A percentile compares a stretch with the other conserved stretches of the same genome.
Evolutionary conservation across 1,284 basidiomycete species (phyloP).

Genomic region (Rhodotorula sp.): DNA sequence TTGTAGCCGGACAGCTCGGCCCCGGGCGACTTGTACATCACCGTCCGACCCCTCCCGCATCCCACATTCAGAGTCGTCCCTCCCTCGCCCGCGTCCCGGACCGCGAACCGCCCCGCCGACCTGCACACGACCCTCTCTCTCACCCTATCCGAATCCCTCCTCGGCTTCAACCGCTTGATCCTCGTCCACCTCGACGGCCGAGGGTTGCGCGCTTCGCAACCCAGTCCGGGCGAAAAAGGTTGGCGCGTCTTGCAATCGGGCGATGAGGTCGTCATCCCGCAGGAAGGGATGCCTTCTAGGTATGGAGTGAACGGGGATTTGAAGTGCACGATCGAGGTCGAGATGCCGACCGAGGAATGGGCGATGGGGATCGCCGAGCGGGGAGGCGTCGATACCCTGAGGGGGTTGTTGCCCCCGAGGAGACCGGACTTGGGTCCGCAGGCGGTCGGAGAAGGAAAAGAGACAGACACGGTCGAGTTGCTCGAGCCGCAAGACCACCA

Average conservation of each 20-base stretch:
- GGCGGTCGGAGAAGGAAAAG: constrained; percentile 60
- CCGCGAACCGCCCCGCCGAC: constrained; percentile 51
- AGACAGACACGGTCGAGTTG: constrained; percentile 68
- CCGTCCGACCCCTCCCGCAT: constrained; percentile 76
- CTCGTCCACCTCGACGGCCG: constrained; percentile 86
- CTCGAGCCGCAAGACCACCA: constrained; percentile 60
- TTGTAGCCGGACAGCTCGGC: constrained; percentile 23
- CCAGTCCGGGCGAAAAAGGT: constrained; percentile 49
- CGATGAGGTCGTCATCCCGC: constrained; percentile 68
- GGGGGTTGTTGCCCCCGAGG: constrained; percentile 59
- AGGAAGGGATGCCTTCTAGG: constrained; percentile 75
- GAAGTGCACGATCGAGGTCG: constrained; percentile 73
- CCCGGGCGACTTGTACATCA: constrained; percentile 69
- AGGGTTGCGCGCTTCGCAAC: constrained; percentile 71
- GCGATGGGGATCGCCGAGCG: constrained; percentile 57
- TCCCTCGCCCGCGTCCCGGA: not conserved
- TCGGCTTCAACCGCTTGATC: constrained; percentile 82
- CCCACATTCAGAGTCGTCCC: constrained; percentile 71
- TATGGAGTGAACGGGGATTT: constrained; percentile 76
- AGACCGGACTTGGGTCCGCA: constrained; percentile 54
- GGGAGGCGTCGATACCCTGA: constrained; percentile 48
- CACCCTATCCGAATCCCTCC: constrained; percentile 84
- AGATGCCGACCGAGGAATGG: constrained; percentile 77
- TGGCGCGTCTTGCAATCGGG: constrained; percentile 73
- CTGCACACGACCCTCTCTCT: constrained; percentile 54